A percentile compares a stretch with the other conserved stretches of the same genome.
phyloP scores from a whole-genome alignment of 306 rosid genomes.

The Rosa persica region DNA sequence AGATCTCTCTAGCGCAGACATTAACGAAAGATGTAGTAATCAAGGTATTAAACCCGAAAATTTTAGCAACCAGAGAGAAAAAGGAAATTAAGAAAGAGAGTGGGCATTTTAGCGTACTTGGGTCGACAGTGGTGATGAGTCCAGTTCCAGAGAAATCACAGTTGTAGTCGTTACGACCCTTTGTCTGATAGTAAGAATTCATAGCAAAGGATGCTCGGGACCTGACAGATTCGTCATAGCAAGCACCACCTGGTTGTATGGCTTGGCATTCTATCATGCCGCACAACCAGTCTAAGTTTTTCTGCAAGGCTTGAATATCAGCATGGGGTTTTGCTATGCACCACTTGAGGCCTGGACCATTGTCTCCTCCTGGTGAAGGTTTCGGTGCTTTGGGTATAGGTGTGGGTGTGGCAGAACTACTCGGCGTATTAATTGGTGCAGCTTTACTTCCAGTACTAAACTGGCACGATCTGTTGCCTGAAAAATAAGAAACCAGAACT shows the following conservation, averaged over 20 bases:
- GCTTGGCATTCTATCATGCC: background rate
- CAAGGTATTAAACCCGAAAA: no score
- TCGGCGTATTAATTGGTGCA: background rate
- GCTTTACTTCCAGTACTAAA: background rate
- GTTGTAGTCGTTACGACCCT: slow-evolving; percentile 52
- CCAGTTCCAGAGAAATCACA: slow-evolving; percentile 68
- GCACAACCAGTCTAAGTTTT: background rate
- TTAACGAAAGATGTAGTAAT: no score
- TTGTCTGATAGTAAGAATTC: slow-evolving; percentile 36
- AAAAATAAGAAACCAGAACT: background rate
- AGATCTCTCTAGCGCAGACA: no score
- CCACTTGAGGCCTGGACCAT: background rate
- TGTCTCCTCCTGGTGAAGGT: background rate
- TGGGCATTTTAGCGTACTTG: slow-evolving; percentile 37
- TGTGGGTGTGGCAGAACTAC: background rate
- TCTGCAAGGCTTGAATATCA: background rate
- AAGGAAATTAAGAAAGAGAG: background rate
- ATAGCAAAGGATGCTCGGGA: background rate
- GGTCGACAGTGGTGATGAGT: slow-evolving; percentile 40
- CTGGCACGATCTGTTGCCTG: background rate
- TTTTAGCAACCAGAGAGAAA: background rate
- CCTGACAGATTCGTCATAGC: background rate
- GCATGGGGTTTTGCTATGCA: background rate
- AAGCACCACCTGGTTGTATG: background rate
- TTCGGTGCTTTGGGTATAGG: background rate